phyloP scores from a whole-genome alignment of 768 basidiomycete genomes.

The Coprinopsis strossmayeri region DNA sequence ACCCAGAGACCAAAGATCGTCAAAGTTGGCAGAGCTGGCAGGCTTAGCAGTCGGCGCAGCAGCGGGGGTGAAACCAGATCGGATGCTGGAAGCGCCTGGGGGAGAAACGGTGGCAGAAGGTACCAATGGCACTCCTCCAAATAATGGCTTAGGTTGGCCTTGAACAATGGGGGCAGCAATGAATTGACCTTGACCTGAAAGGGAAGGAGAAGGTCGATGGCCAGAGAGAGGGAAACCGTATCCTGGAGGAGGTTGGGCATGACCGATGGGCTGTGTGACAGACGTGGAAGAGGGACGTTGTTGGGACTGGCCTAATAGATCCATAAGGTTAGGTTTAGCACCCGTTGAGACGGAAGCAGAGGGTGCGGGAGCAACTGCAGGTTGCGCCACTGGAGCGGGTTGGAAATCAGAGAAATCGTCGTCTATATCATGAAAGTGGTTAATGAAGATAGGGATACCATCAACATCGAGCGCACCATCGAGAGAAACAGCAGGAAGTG shows the following conservation, averaged over 20 bases:
- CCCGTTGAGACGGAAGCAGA: slow-evolving; percentile 34
- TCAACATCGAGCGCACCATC: slow-evolving; percentile 32
- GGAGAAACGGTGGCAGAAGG: slow-evolving; percentile 10
- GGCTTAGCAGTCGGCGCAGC: slow-evolving; percentile 31
- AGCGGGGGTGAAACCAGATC: slow-evolving; percentile 18
- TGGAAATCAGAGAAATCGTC: slow-evolving; percentile 89
- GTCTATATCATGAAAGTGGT: too few relatives aligned
- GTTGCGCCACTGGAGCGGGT: slow-evolving; percentile 51
- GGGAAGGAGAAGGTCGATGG: slow-evolving; percentile 30
- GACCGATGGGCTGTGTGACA: slow-evolving; percentile 19
- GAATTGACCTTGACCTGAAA: slow-evolving; percentile 25
- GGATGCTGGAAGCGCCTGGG: background rate
- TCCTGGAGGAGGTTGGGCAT: slow-evolving; percentile 25
- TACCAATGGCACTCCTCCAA: slow-evolving; percentile 29
- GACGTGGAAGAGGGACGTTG: slow-evolving; percentile 27
- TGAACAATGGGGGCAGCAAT: slow-evolving; percentile 23
- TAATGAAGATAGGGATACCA: too few relatives aligned
- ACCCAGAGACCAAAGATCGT: slow-evolving; percentile 85
- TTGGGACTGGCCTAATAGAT: slow-evolving; percentile 30
- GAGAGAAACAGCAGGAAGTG: slow-evolving; percentile 40
- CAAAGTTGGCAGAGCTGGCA: slow-evolving; percentile 50
- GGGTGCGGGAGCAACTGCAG: slow-evolving; percentile 17
- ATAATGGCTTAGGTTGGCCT: slow-evolving; percentile 20
- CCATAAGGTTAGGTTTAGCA: slow-evolving; percentile 40
- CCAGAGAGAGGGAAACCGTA: slow-evolving; percentile 15